Evolutionary conservation across 78 protist genomes (phyloP), one percentile per base, ranked within the genome.

Genomic region (Pigoraptor vietnamica): DNA sequence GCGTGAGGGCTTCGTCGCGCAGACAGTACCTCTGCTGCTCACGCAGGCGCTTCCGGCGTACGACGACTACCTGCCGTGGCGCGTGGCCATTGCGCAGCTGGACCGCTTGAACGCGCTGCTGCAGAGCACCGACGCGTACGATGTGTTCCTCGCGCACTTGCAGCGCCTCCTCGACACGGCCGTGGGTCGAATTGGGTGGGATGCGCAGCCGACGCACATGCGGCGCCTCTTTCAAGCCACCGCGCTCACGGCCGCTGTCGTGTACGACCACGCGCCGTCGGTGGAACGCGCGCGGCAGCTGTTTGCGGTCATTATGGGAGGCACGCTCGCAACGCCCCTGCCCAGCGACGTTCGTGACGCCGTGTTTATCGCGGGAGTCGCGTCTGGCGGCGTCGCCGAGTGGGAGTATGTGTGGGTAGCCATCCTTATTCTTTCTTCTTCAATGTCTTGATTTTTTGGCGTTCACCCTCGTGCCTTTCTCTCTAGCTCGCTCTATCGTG

Each of bases 31-130:
- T 24, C 55, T 94, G 48, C 82, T 40, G 39, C 87, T 82, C 38
- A 2, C 91, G 32, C 35, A 32, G 39, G 6, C 0, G 21, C 87
- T 79, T 92, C 0, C 24, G 38, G 86, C 0, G 23, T 84, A 86
- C 87, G 10, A 0, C n/a, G 91, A 92, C 38, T 90, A 36, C 89
- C 32, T 86, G 10, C 91, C 89, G 40, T 86, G 90, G 90, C 0
- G 40, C 37, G 89, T 1, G 19, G 1, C 89, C 67, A 2, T 1
- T 0, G 0, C 35, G n/a, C 1, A 37, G 87, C 79, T 82, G 84
- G 81, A 24, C 37, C 23, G 1, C 23, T 0, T 92, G n/a, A 23
- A n/a, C 36, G 1, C 33, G 56, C 38, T 37, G 81, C 24, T 23
- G 86, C 10, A 6, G 79, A 0, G 39, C 35, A 81, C 34, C n/a